A percentile compares a stretch with the other conserved stretches of the same genome.
Evolutionary conservation across 495 filamentous ascomycete species (phyloP).

Genomic region (Penicillium maclennaniae): DNA sequence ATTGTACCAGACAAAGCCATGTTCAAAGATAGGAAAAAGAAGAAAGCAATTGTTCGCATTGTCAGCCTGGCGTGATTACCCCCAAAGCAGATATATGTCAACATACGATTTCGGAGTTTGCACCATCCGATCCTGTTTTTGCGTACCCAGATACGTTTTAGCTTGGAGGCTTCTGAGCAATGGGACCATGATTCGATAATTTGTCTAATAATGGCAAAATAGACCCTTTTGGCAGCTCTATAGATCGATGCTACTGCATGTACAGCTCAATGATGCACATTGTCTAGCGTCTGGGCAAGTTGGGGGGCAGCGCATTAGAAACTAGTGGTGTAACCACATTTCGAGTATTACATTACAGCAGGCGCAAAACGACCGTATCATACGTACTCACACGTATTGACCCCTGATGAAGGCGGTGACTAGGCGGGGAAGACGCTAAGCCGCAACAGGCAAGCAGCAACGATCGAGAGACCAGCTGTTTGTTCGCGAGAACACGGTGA

Average conservation of each 20-base stretch:
- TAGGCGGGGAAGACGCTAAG: conserved; percentile 23
- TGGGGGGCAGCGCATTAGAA: not conserved
- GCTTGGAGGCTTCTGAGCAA: too few relatives aligned
- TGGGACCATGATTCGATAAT: not conserved
- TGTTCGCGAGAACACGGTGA: conserved; percentile 19
- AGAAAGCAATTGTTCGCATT: conserved; percentile 5
- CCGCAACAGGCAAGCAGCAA: conserved; percentile 24
- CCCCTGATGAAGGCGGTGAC: conserved; percentile 32
- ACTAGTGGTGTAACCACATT: not conserved
- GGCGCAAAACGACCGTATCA: not conserved
- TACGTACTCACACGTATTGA: not conserved
- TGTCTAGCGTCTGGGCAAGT: not conserved
- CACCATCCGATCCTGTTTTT: not conserved
- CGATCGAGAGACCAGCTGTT: conserved; percentile 32
- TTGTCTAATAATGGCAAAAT: not conserved
- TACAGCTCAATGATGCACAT: not conserved
- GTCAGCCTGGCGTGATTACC: not conserved
- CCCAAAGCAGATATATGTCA: conserved; percentile 1
- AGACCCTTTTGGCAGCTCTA: not conserved
- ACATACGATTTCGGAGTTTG: not conserved
- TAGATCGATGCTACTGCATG: not conserved
- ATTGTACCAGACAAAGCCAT: not conserved
- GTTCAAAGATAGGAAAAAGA: not conserved
- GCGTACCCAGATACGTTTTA: not conserved
- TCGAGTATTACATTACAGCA: not conserved